A percentile compares a stretch with the other conserved stretches of the same genome.
phyloP scores from a whole-genome alignment of 2,329 filamentous ascomycete genomes.

The Clarireedia paspali region DNA sequence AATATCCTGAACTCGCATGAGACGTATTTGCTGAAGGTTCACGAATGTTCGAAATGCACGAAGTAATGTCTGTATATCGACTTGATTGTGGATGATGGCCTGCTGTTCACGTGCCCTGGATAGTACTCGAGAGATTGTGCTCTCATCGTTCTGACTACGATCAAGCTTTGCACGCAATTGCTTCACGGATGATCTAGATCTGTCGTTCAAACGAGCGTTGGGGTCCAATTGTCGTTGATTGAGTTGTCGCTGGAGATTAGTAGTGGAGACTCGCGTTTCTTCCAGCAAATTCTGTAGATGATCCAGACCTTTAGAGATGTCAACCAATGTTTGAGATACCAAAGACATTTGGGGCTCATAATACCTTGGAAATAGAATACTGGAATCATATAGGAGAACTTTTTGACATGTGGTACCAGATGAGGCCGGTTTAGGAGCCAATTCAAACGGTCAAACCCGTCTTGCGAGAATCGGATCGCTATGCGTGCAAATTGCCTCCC shows the following conservation, averaged over 20 bases:
- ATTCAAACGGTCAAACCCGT: constrained; percentile 40
- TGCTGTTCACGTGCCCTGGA: constrained; percentile 20
- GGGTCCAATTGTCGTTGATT: neutral
- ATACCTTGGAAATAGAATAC: constrained; percentile 49
- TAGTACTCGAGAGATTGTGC: constrained; percentile 15
- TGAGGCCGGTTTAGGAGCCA: constrained; percentile 40
- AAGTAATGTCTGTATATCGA: constrained; percentile 18
- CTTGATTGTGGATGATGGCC: constrained; percentile 15
- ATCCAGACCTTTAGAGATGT: constrained; percentile 1
- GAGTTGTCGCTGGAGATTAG: constrained; percentile 7
- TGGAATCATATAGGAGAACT: constrained; percentile 53
- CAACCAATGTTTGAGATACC: neutral
- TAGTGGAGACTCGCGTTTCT: constrained; percentile 4
- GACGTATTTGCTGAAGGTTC: constrained; percentile 54
- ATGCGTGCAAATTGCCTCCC: constrained; percentile 41
- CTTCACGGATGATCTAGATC: constrained; percentile 9
- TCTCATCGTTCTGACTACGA: constrained; percentile 11
- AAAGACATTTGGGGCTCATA: neutral
- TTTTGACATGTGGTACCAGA: constrained; percentile 46
- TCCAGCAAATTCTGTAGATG: constrained; percentile 6
- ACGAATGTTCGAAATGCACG: constrained; percentile 40
- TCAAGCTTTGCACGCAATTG: constrained; percentile 10
- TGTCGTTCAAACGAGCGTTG: constrained; percentile 6
- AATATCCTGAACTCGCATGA: constrained; percentile 53
- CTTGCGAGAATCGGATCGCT: constrained; percentile 31